phyloP scores from a whole-genome alignment of 257 asterid species.

The Capsicum pubescens region DNA sequence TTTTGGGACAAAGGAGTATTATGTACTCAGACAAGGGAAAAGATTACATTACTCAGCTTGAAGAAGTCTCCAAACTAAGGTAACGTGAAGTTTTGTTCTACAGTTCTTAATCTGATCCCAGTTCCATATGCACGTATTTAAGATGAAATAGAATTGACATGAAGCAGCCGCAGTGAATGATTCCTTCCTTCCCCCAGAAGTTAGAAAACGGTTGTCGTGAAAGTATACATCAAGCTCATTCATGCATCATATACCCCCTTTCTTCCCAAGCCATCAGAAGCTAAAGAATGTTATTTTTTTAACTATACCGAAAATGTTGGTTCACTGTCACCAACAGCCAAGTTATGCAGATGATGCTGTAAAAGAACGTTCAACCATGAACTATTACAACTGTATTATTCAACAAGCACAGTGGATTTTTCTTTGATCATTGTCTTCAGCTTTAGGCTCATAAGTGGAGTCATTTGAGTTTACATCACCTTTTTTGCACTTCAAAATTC shows the following conservation, averaged over 20 bases:
- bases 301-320: neutral
- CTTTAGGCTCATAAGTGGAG: neutral
- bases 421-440: neutral
- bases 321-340: neutral
- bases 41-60: conserved; percentile 6
- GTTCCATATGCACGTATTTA: neutral
- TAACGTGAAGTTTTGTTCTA: neutral
- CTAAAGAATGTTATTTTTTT: neutral
- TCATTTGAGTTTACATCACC: neutral
- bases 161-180: neutral
- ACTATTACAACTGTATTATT: neutral
- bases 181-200: neutral
- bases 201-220: neutral
- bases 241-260: neutral
- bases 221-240: conserved; percentile 3
- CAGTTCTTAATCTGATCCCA: neutral
- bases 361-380: neutral
- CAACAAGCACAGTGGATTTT: neutral
- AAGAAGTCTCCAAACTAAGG: neutral
- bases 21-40: neutral
- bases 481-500: neutral
- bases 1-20: neutral
- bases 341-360: neutral
- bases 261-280: neutral
- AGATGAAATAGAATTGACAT: neutral